These are phyloP conservation scores for Leucogyrophana mollusca DNA, from an alignment of 768 basidiomycete species.

Conservation along the genomic window DNA sequence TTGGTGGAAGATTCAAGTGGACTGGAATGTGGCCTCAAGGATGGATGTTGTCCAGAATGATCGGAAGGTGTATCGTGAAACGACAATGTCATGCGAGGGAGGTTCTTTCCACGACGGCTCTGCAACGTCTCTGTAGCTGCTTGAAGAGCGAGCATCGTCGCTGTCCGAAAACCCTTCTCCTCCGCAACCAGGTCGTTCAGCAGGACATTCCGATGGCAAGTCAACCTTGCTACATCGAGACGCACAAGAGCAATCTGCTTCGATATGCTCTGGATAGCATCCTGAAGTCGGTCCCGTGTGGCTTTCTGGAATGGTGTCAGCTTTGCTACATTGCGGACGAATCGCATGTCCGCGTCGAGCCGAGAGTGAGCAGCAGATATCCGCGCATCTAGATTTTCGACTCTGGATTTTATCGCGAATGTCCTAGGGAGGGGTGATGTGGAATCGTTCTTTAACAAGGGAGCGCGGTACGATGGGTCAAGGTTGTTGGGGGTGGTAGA, in stretches of 20 bases:
- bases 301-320: conserved; percentile 86
- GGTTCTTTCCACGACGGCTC: conserved; percentile 33
- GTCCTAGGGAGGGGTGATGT: conserved; percentile 42
- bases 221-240: conserved; percentile 68
- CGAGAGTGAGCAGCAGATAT: conserved; percentile 52
- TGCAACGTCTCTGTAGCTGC: conserved; percentile 69
- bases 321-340: conserved; percentile 78
- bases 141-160: conserved; percentile 69
- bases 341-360: conserved; percentile 67
- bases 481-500: conserved; percentile 10
- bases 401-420: conserved; percentile 55
- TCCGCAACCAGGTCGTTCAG: conserved; percentile 74
- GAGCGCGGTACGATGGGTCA: conserved; percentile 30
- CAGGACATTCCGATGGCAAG: conserved; percentile 77
- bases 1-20: conserved; percentile 44
- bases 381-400: conserved; percentile 61
- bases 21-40: conserved; percentile 11
- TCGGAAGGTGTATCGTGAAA: conserved; percentile 22
- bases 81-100: conserved; percentile 38
- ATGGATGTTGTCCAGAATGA: conserved; percentile 12
- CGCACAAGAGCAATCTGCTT: conserved; percentile 66
- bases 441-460: conserved; percentile 5
- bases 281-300: conserved; percentile 74
- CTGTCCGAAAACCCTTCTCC: conserved; percentile 59
- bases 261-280: conserved; percentile 58